Conservation (phyloP, 495 filamentous ascomycete genomes). For the Thozetella sp. region DNA sequence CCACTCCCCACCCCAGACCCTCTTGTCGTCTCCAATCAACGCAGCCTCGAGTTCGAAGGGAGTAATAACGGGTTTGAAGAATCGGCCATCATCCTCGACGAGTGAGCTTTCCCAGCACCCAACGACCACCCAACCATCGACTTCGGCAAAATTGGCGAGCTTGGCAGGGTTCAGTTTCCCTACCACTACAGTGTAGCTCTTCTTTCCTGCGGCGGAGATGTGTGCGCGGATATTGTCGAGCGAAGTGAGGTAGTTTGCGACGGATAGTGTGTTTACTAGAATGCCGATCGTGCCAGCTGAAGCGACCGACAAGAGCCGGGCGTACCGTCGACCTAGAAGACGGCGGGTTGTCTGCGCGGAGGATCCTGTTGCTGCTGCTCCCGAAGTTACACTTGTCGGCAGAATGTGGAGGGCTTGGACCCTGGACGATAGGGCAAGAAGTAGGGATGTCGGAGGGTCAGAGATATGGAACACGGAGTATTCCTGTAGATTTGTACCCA, state of each 20-base stretch:
- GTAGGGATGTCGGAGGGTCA: conserved; percentile 77
- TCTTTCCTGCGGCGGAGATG: conserved; percentile 81
- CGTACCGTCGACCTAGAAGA: conserved; percentile 84
- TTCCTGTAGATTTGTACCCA: conserved; percentile 55
- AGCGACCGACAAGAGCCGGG: conserved; percentile 77
- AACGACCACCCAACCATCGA: conserved; percentile 95
- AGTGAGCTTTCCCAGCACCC: conserved; percentile 97
- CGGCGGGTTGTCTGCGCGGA: conserved; percentile 31
- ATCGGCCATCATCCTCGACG: conserved; percentile 76
- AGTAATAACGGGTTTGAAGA: conserved; percentile 85
- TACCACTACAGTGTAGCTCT: conserved; percentile 93
- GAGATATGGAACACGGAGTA: conserved; percentile 91
- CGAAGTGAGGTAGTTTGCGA: conserved; percentile 85
- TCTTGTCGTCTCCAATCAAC: conserved; percentile 66
- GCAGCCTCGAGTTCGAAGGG: conserved; percentile 86
- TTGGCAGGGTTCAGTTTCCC: conserved; percentile 96
- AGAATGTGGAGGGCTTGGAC: conserved; percentile 78
- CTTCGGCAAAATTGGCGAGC: conserved; percentile 92
- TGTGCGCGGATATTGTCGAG: conserved; percentile 68
- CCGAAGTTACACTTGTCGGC: conserved; percentile 49
- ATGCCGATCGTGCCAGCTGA: conserved; percentile 87
- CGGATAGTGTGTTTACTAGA: conserved; percentile 90
- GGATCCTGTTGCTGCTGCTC: conserved; percentile 49
- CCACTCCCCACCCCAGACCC: conserved; percentile 79
- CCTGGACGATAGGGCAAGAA: conserved; percentile 85